Conservation (phyloP, 1,284 basidiomycete species). For the Rhodotorula sp. region DNA sequence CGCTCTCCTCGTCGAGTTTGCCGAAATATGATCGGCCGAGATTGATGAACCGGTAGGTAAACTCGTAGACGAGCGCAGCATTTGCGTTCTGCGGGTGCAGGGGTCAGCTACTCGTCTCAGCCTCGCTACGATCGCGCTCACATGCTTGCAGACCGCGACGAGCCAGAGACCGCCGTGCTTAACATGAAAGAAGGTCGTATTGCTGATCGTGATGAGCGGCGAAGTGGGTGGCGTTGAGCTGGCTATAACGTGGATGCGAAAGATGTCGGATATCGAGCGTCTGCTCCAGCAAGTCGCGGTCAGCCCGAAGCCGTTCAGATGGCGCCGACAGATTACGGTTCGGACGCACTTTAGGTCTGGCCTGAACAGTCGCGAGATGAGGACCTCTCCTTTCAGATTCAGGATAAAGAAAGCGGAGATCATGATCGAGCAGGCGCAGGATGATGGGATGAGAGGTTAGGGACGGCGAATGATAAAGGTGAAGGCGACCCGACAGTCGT, state of each 20-base stretch:
- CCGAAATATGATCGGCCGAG: conserved; percentile 95
- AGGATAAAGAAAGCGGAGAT: conserved; percentile 38
- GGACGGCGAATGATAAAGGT: background rate
- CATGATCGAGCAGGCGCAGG: conserved; percentile 1
- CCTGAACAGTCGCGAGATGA: conserved; percentile 88
- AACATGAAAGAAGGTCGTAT: conserved; percentile 62
- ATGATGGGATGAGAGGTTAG: background rate
- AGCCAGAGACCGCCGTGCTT: conserved; percentile 55
- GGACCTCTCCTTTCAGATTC: conserved; percentile 61
- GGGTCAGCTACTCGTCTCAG: background rate
- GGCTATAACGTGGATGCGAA: conserved; percentile 92
- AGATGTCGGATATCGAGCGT: conserved; percentile 95
- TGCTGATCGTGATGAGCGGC: conserved; percentile 97
- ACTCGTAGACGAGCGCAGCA: conserved; percentile 96
- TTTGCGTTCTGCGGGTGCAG: conserved; percentile 81
- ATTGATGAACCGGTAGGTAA: conserved; percentile 90
- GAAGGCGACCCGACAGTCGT: background rate
- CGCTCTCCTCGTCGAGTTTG: conserved; percentile 93
- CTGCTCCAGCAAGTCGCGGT: conserved; percentile 51
- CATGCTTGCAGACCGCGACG: conserved; percentile 56
- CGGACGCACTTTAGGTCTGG: conserved; percentile 82
- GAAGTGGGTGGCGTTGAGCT: conserved; percentile 73
- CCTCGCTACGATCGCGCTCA: conserved; percentile 51
- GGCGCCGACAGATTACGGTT: background rate
- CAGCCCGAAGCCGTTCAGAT: background rate